Percentiles rank a stretch among this genome's conserved stretches.
These are phyloP conservation scores for Rubia occidens DNA, from an alignment of 305 asterid species.

Conservation along the genomic window DNA sequence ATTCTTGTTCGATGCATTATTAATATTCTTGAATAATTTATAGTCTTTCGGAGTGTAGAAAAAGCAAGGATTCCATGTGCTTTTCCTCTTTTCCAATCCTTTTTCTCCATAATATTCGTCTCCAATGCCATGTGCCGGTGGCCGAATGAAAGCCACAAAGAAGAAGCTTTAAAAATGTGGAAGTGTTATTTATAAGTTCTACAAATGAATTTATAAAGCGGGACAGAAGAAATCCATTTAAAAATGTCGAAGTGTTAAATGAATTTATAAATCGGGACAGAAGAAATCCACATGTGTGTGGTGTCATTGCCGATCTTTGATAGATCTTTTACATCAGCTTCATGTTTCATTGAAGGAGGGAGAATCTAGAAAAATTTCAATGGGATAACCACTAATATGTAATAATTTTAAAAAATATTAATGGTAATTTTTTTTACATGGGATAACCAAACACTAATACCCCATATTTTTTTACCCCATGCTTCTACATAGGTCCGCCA, in stretches of 20 bases:
- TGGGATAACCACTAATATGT: too few species aligned
- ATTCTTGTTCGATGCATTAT: neutral
- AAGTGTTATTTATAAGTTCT: neutral
- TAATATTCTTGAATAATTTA: conserved; percentile 5
- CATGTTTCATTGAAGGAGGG: too few species aligned
- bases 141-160: neutral
- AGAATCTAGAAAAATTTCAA: too few species aligned
- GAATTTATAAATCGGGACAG: neutral
- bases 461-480: too few species aligned
- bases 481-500: too few species aligned
- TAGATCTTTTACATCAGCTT: too few species aligned
- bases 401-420: too few species aligned
- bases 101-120: neutral
- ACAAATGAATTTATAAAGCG: neutral
- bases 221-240: conserved; percentile 5
- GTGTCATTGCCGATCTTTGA: too few species aligned
- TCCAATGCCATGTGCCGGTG: neutral
- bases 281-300: conserved; percentile 1
- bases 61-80: conserved; percentile 16
- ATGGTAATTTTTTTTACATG: too few species aligned
- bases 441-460: too few species aligned
- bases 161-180: neutral
- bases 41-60: conserved; percentile 1
- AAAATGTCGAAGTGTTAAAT: too few species aligned
- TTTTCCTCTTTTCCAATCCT: neutral